A percentile compares a stretch with the other conserved stretches of the same genome.
Conservation (phyloP, 768 basidiomycete genomes). For the Heimioporus sp. region DNA sequence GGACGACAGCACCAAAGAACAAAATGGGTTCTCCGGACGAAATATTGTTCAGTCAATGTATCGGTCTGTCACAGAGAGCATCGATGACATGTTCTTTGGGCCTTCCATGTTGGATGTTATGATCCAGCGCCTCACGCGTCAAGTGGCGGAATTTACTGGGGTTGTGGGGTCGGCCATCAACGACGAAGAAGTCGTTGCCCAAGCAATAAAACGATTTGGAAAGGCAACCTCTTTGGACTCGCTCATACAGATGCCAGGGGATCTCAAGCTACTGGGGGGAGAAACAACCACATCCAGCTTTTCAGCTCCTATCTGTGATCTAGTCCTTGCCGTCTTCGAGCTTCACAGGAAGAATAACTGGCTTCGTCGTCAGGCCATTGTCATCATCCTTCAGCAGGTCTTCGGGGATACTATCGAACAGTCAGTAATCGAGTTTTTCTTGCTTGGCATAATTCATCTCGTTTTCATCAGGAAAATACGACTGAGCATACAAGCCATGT, state of each 20-base stretch:
- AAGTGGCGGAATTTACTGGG: constrained; percentile 87
- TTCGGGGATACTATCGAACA: constrained; percentile 94
- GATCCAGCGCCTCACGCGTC: constrained; percentile 85
- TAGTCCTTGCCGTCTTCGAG: constrained; percentile 91
- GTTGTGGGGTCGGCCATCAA: constrained; percentile 74
- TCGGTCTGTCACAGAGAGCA: constrained; percentile 87
- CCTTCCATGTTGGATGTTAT: constrained; percentile 95
- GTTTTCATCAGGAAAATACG: constrained; percentile 70
- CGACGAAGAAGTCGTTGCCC: constrained; percentile 83
- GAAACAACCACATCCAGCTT: constrained; percentile 89
- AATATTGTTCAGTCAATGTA: constrained; percentile 86
- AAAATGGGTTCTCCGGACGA: constrained; percentile 58
- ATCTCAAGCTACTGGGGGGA: constrained; percentile 78
- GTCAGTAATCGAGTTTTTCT: constrained; percentile 41
- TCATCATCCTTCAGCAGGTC: constrained; percentile 94
- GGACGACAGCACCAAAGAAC: constrained; percentile 39
- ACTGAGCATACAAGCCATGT: constrained; percentile 62
- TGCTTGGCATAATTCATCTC: background rate
- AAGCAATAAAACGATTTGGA: constrained; percentile 71
- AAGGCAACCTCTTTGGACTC: constrained; percentile 65
- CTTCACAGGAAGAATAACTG: constrained; percentile 96
- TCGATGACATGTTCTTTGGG: constrained; percentile 97
- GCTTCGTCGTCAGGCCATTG: constrained; percentile 92
- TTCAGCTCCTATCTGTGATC: constrained; percentile 90
- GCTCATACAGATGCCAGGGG: constrained; percentile 69